These are phyloP conservation scores for Arachis stenosperma DNA, from an alignment of 306 rosid species.

Conservation along the genomic window DNA sequence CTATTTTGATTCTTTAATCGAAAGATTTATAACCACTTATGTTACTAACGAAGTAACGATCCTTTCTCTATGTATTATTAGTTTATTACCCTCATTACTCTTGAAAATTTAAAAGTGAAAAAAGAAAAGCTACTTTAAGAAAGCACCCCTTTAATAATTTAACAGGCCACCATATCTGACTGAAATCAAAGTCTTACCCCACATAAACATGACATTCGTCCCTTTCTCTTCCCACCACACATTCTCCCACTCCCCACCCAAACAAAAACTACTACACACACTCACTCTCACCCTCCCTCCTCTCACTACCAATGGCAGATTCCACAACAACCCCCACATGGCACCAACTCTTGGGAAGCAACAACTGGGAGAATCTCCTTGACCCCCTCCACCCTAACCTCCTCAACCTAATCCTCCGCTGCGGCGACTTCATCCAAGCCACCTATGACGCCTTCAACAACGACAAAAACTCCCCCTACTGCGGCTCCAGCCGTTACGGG, in stretches of 20 bases:
- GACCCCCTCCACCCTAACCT: slow-evolving; percentile 63
- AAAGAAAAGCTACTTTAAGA: too few species aligned
- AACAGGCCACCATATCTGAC: not conserved
- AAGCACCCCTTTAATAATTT: too few species aligned
- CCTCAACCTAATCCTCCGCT: slow-evolving; percentile 61
- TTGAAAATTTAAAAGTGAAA: too few species aligned
- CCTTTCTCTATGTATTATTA: too few species aligned
- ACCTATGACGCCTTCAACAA: slow-evolving; percentile 81
- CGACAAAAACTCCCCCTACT: slow-evolving; percentile 61
- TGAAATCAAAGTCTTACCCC: not conserved
- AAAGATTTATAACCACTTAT: too few species aligned
- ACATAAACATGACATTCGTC: not conserved
- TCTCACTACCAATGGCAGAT: not conserved
- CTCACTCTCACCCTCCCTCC: too few species aligned
- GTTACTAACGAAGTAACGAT: too few species aligned
- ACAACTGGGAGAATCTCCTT: slow-evolving; percentile 57
- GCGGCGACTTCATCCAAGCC: slow-evolving; percentile 71
- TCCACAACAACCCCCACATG: slow-evolving; percentile 40
- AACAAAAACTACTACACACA: not conserved
- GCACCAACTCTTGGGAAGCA: slow-evolving; percentile 54
- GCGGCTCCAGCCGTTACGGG: slow-evolving; percentile 71
- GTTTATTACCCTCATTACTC: too few species aligned
- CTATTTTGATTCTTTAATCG: too few species aligned
- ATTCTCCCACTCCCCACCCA: not conserved
- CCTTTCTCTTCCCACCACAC: not conserved